Evolutionary conservation across 495 filamentous ascomycete genomes (phyloP), one percentile per base, ranked within the genome.

Genomic region (Lophiotrema nucula): DNA sequence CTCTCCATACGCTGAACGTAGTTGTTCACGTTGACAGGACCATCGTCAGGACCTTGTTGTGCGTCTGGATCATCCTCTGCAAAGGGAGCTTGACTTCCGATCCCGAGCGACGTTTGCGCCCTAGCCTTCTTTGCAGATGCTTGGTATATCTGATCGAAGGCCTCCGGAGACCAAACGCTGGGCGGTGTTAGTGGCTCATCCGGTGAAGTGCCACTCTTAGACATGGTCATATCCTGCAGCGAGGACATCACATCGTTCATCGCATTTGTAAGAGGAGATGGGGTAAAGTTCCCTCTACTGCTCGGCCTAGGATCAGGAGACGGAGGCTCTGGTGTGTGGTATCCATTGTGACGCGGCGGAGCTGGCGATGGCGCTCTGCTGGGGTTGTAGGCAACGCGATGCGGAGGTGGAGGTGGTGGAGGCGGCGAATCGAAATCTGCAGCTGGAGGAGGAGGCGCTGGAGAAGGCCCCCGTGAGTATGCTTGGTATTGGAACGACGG

Each of bases 221-320:
- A 75, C 62, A 87, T 77, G 16, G 84, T 86, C 84, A 99, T 90
- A 60, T 90, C 90, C 69, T 97, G 83, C 47, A 99, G 73, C 27
- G 93, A 96, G 56, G 91, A 90, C 84, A 97, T 97, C 12, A 99
- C 91, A 74, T 95, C 93, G 67, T 97, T 92, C 92, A 97, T 97
- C 0, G 93, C 93, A 69, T 90, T 88, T 45, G 92, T 77, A 1
- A 99, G 71, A 0, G 93, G 95, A 11, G 93, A 96, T 3, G 93
- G 93, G 0, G 93, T 98, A 60, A 90, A 79, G 1, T 86, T 86
- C 39, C 79, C 37, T 76, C 79, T 15, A 87, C 51, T 57, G 5
- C 23, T 37, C 15, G 44, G 13, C 27, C 46, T 33, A 23, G 60
- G 47, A 18, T 47, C 47, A 2, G 72, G 84, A 2, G 87, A 88